phyloP scores from a whole-genome alignment of 192 early-diverging fungal species.

The Backusella australiensis region DNA sequence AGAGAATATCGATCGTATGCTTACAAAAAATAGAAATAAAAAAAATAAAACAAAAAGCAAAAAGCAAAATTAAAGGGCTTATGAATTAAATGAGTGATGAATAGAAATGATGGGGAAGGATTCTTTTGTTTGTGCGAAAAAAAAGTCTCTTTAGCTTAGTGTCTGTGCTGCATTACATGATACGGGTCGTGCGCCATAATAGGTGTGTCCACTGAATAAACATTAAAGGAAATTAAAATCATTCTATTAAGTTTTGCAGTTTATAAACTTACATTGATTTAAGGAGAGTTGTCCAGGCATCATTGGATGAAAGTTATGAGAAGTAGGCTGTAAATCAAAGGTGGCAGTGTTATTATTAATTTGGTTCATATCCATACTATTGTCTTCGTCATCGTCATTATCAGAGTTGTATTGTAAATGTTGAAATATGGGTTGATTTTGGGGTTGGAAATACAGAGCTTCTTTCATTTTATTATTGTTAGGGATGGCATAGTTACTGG shows the following conservation, averaged over 20 bases:
- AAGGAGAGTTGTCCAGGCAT: background rate
- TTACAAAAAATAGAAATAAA: background rate
- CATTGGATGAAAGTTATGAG: background rate
- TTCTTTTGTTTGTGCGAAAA: background rate
- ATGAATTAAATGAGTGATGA: slow-evolving; percentile 5
- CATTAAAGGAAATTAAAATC: slow-evolving; percentile 3
- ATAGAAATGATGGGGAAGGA: background rate
- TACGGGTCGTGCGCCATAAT: slow-evolving; percentile 7
- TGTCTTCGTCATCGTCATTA: slow-evolving; percentile 13
- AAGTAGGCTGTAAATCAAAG: background rate
- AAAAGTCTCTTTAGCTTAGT: slow-evolving; percentile 5
- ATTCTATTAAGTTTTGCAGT: background rate
- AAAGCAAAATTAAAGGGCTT: background rate
- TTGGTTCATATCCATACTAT: background rate
- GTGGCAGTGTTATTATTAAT: background rate
- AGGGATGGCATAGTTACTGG: background rate
- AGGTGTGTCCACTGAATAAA: background rate
- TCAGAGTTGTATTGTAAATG: background rate
- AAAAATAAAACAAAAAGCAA: background rate
- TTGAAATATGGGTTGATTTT: background rate
- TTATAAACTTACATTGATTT: slow-evolving; percentile 7
- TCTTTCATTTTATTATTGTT: background rate
- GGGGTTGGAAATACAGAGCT: background rate
- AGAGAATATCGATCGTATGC: background rate
- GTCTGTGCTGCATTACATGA: slow-evolving; percentile 4